Base-by-base conservation (phyloP, 2,329 filamentous ascomycete species). In the Trichoderma koningii region DNA sequence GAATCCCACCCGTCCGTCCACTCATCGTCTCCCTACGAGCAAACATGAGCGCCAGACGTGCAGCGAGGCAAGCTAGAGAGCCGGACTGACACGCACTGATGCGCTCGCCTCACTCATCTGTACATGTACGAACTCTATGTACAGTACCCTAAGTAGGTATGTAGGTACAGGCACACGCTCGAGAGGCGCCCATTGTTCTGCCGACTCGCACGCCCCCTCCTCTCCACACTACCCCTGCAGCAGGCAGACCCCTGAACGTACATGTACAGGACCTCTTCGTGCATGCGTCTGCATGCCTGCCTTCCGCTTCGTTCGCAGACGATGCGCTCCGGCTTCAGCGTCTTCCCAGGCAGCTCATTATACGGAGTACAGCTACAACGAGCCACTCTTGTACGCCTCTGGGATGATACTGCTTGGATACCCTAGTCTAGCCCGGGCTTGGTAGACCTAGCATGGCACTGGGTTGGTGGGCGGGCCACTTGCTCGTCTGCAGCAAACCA, bases 41-140 rank as follows among this genome's bases (percentile, higher is more conserved):
- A 66, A 63, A 63, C 64, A 63, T 38, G 64, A 48, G 60, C 64
- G 64, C 64, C 64, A 55, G 48, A 50, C 61, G 23, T 48, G 55
- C 56, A 65, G 63, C 55, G 42, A 62, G 48, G 44, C 52, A 53
- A 47, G 47, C 48, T 57, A 50, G 56, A 61, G 17, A 44, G 56
- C 44, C 50, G 10, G 21, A 48, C 64, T 55, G 64, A 61, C 64
- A 65, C 56, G 51, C 50, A 28, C 51, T 48, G 34, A 50, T 34
- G 41, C 30, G 53, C 38, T 59, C 48, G 28, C 47, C 34, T 50
- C 21, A 51, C 48, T 51, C n/a, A 51, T 38, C 38, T n/a, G 42
- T 44, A 44, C 34, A 14, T 38, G 34, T 38, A 38, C 34, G 34
- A 38, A 38, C 34, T 38, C 3, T 10, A 42, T 42, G 15, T 42